Evolutionary conservation across 352 stramenopile genomes (phyloP), one percentile per base, ranked within the genome.

Genomic region (Phytopythium chamaehyphon): DNA sequence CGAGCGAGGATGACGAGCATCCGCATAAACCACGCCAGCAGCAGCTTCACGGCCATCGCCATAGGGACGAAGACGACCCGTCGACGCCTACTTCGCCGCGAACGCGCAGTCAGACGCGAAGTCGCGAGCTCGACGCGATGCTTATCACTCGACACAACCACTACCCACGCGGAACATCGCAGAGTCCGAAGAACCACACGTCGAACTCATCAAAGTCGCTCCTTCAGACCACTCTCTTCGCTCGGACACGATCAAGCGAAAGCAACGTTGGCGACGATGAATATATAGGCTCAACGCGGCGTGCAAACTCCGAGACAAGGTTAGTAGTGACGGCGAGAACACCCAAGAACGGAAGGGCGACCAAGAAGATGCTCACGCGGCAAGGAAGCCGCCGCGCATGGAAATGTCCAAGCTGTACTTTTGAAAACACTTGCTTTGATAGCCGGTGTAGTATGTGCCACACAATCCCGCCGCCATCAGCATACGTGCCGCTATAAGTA

Each of bases 361-460:
- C n/a, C 14, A 47, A 47, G 21, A 73, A 73, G 54, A 76, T 71
- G 60, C 47, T 66, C 16, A 76, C 67, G 10, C 60, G 67, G 18
- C 67, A 76, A 46, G 35, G 51, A 16, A 64, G 59, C 39, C 61
- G 59, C 50, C 44, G 50, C 51, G 71, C 75, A 11, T 90, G 79
- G 79, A 70, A 60, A 16, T 90, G 79, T 40, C 16, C 39, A 21
- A 55, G 80, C 47, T 90, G 79, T 64, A 90, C 79, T 16, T 90
- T 73, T 48, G 72, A 81, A 45, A 90, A 90, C 59, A 86, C 72
- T 39, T 90, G 79, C 63, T 88, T 90, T 35, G 74, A 86, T 47
- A 73, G 55, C 18, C 55, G 64, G 26, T 90, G 79, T 66, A 82
- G 74, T 52, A 90, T 90, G 76, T 90, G 76, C 57, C 70, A 64